Evolutionary conservation across 106 monocot species (phyloP).

Genomic region (Apostasia shenzhenica): DNA sequence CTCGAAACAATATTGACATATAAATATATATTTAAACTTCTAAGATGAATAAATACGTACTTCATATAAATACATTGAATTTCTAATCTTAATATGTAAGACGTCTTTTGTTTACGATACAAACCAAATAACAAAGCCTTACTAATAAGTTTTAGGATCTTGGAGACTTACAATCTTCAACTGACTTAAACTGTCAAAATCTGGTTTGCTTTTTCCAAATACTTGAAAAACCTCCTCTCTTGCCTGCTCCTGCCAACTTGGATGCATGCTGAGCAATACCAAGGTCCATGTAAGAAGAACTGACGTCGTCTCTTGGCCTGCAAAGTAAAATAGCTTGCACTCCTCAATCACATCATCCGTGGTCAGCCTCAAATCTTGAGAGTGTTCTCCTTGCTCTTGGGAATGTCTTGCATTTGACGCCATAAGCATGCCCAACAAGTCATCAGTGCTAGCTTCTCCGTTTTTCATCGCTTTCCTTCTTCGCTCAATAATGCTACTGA

Average conservation of each 20-base stretch:
- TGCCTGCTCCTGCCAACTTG: slow-evolving; percentile 43
- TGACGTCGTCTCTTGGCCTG: slow-evolving; percentile 58
- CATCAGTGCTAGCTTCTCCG: slow-evolving; percentile 9
- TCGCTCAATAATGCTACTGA: slow-evolving; percentile 40
- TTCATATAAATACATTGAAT: too few species aligned
- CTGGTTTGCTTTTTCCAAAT: slow-evolving; percentile 15
- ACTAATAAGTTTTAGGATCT: not conserved
- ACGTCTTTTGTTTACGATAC: too few species aligned
- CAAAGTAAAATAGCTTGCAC: slow-evolving; percentile 79
- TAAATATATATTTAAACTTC: too few species aligned
- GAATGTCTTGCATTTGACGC: slow-evolving; percentile 8
- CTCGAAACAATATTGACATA: too few species aligned
- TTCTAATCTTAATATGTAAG: too few species aligned
- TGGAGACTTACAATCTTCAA: slow-evolving; percentile 14
- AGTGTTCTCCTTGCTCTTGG: not conserved
- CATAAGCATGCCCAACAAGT: slow-evolving; percentile 16
- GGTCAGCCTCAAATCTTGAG: not conserved
- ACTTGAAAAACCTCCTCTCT: slow-evolving; percentile 48
- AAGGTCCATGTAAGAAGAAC: slow-evolving; percentile 54
- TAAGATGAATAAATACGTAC: too few species aligned
- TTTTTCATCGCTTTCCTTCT: slow-evolving; percentile 19
- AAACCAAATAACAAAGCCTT: too few species aligned
- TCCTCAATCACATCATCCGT: slow-evolving; percentile 63
- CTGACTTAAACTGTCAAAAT: slow-evolving; percentile 9
- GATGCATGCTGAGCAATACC: slow-evolving; percentile 42